A percentile compares a stretch with the other conserved stretches of the same genome.
These are phyloP conservation scores for Potentilla sterilis DNA, from an alignment of 306 rosid genomes.

Conservation along the genomic window DNA sequence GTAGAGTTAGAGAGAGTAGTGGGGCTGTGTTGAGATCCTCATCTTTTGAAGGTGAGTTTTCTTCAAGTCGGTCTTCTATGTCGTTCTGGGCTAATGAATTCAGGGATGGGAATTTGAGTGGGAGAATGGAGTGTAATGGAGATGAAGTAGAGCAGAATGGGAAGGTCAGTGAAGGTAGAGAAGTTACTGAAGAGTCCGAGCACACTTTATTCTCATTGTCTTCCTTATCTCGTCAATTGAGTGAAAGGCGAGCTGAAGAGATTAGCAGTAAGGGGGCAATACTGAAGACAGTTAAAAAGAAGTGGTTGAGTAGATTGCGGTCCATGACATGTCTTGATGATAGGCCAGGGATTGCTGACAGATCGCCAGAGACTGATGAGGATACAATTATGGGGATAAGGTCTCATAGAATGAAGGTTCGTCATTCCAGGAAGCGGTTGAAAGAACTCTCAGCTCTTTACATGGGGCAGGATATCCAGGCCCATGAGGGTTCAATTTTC, in stretches of 20 bases:
- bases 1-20: constrained; percentile 39
- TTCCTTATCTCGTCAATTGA: constrained; percentile 32
- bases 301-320: constrained; percentile 64
- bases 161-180: constrained; percentile 35
- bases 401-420: constrained; percentile 74
- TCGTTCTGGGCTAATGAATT: constrained; percentile 38
- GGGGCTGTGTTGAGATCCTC: constrained; percentile 41
- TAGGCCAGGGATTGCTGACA: constrained; percentile 36
- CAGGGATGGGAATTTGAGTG: constrained; percentile 29
- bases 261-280: constrained; percentile 1
- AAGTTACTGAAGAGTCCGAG: constrained; percentile 31
- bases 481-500: constrained; percentile 79
- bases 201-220: constrained; percentile 32
- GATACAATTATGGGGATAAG: constrained; percentile 35
- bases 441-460: constrained; percentile 89
- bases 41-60: constrained; percentile 50
- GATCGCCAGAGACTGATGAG: constrained; percentile 17
- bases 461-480: constrained; percentile 87
- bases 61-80: constrained; percentile 53
- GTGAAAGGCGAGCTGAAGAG: constrained; percentile 32
- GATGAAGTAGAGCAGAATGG: constrained; percentile 30
- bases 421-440: constrained; percentile 51
- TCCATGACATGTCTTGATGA: constrained; percentile 66
- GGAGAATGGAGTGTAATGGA: constrained; percentile 29
- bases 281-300: constrained; percentile 38